Percentiles rank a stretch among this genome's conserved stretches.
Conservation (phyloP, 2,329 filamentous ascomycete species). For the Claviceps maximensis region DNA sequence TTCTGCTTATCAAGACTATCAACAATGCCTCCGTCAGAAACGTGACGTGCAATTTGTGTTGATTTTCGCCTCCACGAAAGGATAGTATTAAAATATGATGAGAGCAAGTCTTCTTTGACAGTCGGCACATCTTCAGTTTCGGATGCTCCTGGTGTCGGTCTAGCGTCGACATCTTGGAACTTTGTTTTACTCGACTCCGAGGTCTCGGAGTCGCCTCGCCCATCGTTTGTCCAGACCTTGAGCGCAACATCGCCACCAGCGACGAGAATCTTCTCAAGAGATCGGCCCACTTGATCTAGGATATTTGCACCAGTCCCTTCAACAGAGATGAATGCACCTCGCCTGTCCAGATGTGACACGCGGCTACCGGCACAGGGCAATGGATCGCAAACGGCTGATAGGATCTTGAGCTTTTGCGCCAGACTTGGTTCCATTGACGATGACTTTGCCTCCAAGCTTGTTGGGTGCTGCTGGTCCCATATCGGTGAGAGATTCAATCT, state of each 20-base stretch:
- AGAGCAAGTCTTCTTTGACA: slow-evolving; percentile 28
- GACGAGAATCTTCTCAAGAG: slow-evolving; percentile 50
- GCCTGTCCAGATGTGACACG: slow-evolving; percentile 25
- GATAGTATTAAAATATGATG: slow-evolving; percentile 53
- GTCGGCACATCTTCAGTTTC: slow-evolving; percentile 1
- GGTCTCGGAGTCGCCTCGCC: background rate
- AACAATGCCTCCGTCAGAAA: slow-evolving; percentile 18
- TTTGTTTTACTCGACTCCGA: slow-evolving; percentile 1
- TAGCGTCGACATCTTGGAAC: background rate
- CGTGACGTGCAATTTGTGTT: slow-evolving; percentile 48
- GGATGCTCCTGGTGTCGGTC: background rate
- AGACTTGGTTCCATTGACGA: slow-evolving; percentile 44
- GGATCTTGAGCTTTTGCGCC: slow-evolving; percentile 60
- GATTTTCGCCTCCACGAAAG: slow-evolving; percentile 59
- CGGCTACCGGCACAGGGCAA: slow-evolving; percentile 29
- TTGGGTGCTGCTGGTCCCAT: background rate
- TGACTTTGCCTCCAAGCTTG: slow-evolving; percentile 20
- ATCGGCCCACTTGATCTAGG: slow-evolving; percentile 43
- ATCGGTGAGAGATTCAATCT: slow-evolving; percentile 11
- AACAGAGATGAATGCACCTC: slow-evolving; percentile 72
- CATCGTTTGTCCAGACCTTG: slow-evolving; percentile 29
- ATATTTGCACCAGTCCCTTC: slow-evolving; percentile 55
- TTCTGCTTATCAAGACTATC: background rate
- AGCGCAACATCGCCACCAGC: slow-evolving; percentile 28
- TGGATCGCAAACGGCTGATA: slow-evolving; percentile 64